phyloP scores from a whole-genome alignment of 345 rosid genomes.

The Salix dunnii region DNA sequence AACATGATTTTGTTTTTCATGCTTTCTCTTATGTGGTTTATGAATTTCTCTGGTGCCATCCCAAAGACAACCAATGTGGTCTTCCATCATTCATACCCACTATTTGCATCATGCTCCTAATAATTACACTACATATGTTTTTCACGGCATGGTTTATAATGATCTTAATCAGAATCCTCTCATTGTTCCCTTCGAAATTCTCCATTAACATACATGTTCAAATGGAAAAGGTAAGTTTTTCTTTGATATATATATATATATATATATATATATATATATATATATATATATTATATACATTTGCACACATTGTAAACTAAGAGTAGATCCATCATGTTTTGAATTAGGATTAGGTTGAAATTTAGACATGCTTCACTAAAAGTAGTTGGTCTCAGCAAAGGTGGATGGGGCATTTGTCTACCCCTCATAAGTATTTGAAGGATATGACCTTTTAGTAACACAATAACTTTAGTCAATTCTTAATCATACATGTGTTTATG shows the following conservation, averaged over 20 bases:
- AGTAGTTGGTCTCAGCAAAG: not conserved
- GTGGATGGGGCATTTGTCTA: not conserved
- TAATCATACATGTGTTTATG: too few species aligned
- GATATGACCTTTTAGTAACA: not conserved
- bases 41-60: conserved; percentile 55
- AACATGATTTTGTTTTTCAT: too few species aligned
- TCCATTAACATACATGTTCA: conserved; percentile 67
- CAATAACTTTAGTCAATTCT: not conserved
- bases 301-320: not conserved
- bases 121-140: conserved; percentile 85
- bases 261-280: conserved; percentile 5
- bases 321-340: not conserved
- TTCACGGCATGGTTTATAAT: conserved; percentile 89
- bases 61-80: conserved; percentile 76
- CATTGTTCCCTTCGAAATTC: conserved; percentile 87
- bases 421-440: not conserved
- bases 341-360: not conserved
- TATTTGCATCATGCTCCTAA: conserved; percentile 91
- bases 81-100: conserved; percentile 70
- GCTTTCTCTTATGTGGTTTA: conserved; percentile 6
- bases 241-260: too few species aligned
- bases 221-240: conserved; percentile 83
- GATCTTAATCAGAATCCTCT: conserved; percentile 90
- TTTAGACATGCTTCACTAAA: not conserved
- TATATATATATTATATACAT: not conserved